A percentile compares a stretch with the other conserved stretches of the same genome.
These are phyloP conservation scores for Phellinidium pouzarii DNA, from an alignment of 1,284 basidiomycete genomes.

Conservation along the genomic window DNA sequence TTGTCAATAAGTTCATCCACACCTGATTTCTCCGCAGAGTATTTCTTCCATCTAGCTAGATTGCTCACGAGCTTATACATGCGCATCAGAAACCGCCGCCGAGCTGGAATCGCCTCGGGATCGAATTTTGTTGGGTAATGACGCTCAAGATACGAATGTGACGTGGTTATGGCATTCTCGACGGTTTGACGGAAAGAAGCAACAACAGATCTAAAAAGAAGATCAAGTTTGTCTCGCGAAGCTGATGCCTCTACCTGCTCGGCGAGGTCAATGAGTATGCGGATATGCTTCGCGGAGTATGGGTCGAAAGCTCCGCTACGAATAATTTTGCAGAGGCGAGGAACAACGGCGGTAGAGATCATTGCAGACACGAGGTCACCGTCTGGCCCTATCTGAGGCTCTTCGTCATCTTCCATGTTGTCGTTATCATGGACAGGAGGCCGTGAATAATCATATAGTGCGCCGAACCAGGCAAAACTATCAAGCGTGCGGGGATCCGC, in stretches of 20 bases:
- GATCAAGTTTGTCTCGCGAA: slow-evolving; percentile 67
- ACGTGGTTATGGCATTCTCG: slow-evolving; percentile 36
- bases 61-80: slow-evolving; percentile 70
- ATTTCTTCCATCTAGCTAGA: slow-evolving; percentile 70
- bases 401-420: slow-evolving; percentile 40
- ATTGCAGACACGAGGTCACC: slow-evolving; percentile 86
- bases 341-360: slow-evolving; percentile 78
- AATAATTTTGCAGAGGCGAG: slow-evolving; percentile 65
- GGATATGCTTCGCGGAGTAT: slow-evolving; percentile 66
- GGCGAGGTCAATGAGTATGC: slow-evolving; percentile 61
- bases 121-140: slow-evolving; percentile 55
- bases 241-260: slow-evolving; percentile 80
- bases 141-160: slow-evolving; percentile 36
- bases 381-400: slow-evolving; percentile 65
- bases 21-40: slow-evolving; percentile 56
- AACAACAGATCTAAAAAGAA: slow-evolving; percentile 59
- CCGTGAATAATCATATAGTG: slow-evolving; percentile 73
- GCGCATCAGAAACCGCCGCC: slow-evolving; percentile 64
- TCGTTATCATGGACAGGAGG: slow-evolving; percentile 32
- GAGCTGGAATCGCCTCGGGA: slow-evolving; percentile 67
- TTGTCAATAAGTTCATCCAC: slow-evolving; percentile 49
- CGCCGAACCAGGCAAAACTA: slow-evolving; percentile 77
- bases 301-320: slow-evolving; percentile 75
- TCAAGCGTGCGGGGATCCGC: slow-evolving; percentile 58
- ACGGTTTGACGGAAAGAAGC: slow-evolving; percentile 54